Percentiles rank a stretch among this genome's conserved stretches.
Evolutionary conservation across 768 basidiomycete species (phyloP).

Genomic region (Calocybe indica): DNA sequence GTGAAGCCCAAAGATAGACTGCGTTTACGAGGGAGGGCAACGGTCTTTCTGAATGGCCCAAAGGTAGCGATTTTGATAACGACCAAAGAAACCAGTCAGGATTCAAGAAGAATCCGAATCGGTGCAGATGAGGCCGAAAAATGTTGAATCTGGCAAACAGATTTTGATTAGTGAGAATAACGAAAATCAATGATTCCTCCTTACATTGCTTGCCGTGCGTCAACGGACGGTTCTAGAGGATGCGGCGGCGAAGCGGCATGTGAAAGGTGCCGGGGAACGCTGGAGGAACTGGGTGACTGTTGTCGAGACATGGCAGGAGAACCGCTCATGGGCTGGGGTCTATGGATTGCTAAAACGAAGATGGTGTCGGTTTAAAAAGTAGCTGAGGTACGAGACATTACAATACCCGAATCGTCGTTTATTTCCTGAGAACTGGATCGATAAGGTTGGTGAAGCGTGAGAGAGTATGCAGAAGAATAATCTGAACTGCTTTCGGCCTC

Average conservation of each 20-base stretch:
- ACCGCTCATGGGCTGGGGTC: not conserved
- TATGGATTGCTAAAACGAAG: not conserved
- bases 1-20: not conserved
- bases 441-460: conserved; percentile 7
- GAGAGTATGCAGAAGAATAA: not conserved
- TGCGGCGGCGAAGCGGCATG: not conserved
- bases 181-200: not conserved
- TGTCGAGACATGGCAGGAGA: not conserved
- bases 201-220: not conserved
- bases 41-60: not conserved
- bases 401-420: not conserved
- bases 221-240: not conserved
- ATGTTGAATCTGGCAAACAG: not conserved
- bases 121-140: not conserved
- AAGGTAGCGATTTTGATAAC: not conserved
- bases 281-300: not conserved
- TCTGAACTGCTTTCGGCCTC: conserved; percentile 1
- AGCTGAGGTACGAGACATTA: too few relatives aligned
- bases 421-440: not conserved
- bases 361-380: too few relatives aligned
- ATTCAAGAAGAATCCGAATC: not conserved
- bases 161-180: not conserved
- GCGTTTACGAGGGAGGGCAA: not conserved
- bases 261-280: not conserved
- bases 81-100: not conserved